Percentiles rank a stretch among this genome's conserved stretches.
Evolutionary conservation across 2,329 filamentous ascomycete species (phyloP).

Genomic region (Microsporum canis): DNA sequence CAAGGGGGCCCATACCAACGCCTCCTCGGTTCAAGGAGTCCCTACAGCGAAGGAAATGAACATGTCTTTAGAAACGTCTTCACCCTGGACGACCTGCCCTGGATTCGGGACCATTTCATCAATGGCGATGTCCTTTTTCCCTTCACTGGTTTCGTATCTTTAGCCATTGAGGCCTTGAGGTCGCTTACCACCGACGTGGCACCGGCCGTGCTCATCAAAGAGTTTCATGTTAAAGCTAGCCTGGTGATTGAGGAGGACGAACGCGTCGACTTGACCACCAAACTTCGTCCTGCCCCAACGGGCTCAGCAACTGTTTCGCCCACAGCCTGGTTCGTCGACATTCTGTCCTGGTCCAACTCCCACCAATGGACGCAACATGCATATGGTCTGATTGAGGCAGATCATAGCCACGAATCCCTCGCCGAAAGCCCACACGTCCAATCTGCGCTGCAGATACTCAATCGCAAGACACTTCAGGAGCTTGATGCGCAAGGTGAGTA

Average conservation of each 20-base stretch:
- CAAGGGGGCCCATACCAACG: constrained; percentile 5
- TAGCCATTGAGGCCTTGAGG: too few species aligned
- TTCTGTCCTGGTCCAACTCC: too few species aligned
- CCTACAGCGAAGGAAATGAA: neutral
- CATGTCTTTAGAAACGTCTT: neutral
- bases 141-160: too few species aligned
- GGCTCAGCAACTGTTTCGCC: neutral
- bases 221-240: neutral
- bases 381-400: too few species aligned
- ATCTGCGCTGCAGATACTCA: too few species aligned
- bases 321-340: too few species aligned
- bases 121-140: neutral
- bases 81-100: neutral
- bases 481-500: too few species aligned
- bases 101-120: constrained; percentile 7
- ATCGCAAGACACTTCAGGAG: too few species aligned
- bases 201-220: neutral
- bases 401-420: too few species aligned
- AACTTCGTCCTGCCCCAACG: neutral
- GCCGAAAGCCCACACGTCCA: too few species aligned
- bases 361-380: too few species aligned
- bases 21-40: neutral
- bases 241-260: neutral
- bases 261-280: neutral
- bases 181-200: too few species aligned